Base-by-base conservation (phyloP, 202 grass and related monocot genomes). In the Setaria viridis region DNA sequence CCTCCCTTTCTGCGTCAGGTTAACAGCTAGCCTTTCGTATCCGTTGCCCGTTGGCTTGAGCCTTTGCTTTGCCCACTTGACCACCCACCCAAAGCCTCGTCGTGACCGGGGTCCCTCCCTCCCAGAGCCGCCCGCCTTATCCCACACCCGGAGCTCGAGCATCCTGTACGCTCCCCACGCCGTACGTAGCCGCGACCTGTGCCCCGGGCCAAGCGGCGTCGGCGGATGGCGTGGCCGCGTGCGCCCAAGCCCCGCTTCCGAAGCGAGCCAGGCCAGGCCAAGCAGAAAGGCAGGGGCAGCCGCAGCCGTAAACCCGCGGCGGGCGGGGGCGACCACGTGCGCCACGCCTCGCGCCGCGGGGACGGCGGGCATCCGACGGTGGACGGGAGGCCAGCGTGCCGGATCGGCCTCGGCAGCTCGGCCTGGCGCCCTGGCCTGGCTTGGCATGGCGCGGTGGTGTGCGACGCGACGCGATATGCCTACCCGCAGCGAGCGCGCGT, bases 321-420 rank as follows among this genome's bases (percentile, higher is more conserved):
- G 19, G 74, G 58, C 17, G 41, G 67, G 50, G 65, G 65, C 51
- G 76, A 30, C 88, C 89, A 91, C 89, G 89, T 87, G 85, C 79
- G 74, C 63, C 45, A 15, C 46, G 77, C 29, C 67, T 67, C 87
- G 87, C 54, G 84, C 79, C 86, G 39, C 41, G 74, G 81, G 81
- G 57, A 45, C 51, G 71, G 19, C 57, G 57, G 57, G 57, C n/a
- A 8, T 55, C 7, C 55, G 55, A n/a, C 19, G 55, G 55, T n/a
- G 55, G 0, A 2, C 6, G 55, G 54, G 77, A 78, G 11, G 80
- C 73, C 80, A 83, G 77, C 83, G 83, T 81, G 80, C 57, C 70
- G 82, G 87, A 75, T 51, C 20, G 56, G 49, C 48, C 73, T 42
- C 7, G 60, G 60, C 25, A 10, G 57, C n/a, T 60, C 15, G 29